Conservation (phyloP, 352 stramenopile genomes). For the Pythium aquatile region DNA sequence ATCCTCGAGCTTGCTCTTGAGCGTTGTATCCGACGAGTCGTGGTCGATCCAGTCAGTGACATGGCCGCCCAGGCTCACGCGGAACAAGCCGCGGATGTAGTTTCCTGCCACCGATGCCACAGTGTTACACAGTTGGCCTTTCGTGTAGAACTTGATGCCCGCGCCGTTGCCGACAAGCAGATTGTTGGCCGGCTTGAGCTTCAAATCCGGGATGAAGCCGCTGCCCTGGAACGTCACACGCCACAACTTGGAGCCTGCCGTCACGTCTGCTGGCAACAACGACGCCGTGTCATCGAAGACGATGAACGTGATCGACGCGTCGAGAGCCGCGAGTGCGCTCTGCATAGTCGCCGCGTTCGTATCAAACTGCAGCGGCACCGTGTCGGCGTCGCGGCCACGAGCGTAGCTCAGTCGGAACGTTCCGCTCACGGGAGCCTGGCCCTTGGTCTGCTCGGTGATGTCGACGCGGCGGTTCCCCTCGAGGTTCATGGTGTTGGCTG, state of each 20-base stretch:
- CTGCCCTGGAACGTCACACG: conserved; percentile 90
- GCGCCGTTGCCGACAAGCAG: conserved; percentile 87
- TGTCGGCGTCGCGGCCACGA: conserved; percentile 73
- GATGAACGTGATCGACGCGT: conserved; percentile 71
- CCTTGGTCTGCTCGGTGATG: conserved; percentile 66
- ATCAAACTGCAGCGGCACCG: conserved; percentile 62
- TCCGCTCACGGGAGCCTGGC: conserved; percentile 88
- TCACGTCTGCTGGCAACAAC: conserved; percentile 37
- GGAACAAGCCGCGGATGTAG: conserved; percentile 87
- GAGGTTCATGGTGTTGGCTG: conserved; percentile 79
- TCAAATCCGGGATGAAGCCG: conserved; percentile 88
- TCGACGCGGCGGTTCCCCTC: conserved; percentile 90
- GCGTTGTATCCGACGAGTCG: conserved; percentile 90
- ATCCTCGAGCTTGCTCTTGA: conserved; percentile 90
- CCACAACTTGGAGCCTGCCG: conserved; percentile 72
- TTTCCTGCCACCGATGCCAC: conserved; percentile 80
- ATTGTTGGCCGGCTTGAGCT: conserved; percentile 73
- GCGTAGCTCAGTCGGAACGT: conserved; percentile 90
- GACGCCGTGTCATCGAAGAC: conserved; percentile 62
- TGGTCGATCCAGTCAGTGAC: conserved; percentile 87
- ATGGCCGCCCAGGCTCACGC: conserved; percentile 85
- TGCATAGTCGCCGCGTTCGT: conserved; percentile 49
- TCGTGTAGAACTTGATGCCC: conserved; percentile 74
- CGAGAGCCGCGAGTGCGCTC: conserved; percentile 69
- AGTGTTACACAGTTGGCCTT: conserved; percentile 38